A percentile compares a stretch with the other conserved stretches of the same genome.
Conservation (phyloP, 169 alveolate species). For the Eimeria brunetti region DNA sequence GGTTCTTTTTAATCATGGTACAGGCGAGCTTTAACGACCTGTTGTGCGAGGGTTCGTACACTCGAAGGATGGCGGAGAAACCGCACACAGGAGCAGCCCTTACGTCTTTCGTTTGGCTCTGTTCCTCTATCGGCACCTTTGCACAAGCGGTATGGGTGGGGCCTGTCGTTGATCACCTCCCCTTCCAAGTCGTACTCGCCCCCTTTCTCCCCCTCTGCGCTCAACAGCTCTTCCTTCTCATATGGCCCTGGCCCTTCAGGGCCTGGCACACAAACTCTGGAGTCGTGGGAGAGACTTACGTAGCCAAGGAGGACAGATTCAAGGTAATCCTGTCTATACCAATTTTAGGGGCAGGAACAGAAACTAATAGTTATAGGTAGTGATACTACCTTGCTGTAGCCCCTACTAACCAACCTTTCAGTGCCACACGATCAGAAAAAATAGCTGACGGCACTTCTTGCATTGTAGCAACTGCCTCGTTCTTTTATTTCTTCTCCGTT, state of each 20-base stretch:
- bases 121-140: slow-evolving; percentile 72
- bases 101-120: slow-evolving; percentile 77
- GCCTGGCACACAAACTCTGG: slow-evolving; percentile 66
- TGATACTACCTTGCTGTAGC: too few species aligned
- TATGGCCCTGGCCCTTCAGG: slow-evolving; percentile 78
- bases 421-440: too few species aligned
- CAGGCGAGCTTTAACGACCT: slow-evolving; percentile 78
- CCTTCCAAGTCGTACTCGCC: slow-evolving; percentile 54
- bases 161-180: slow-evolving; percentile 74
- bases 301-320: slow-evolving; percentile 47
- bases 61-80: slow-evolving; percentile 77
- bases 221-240: slow-evolving; percentile 68
- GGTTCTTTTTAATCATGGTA: slow-evolving; percentile 65
- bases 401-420: too few species aligned
- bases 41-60: slow-evolving; percentile 77
- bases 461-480: too few species aligned
- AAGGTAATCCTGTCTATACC: background rate
- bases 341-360: background rate
- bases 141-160: slow-evolving; percentile 80
- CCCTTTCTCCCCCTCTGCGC: slow-evolving; percentile 69
- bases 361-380: too few species aligned
- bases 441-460: too few species aligned
- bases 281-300: slow-evolving; percentile 31
- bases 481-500: too few species aligned
- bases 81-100: slow-evolving; percentile 77